Base-by-base conservation (phyloP, 768 basidiomycete species). In the Hemileccinum impolitum region DNA sequence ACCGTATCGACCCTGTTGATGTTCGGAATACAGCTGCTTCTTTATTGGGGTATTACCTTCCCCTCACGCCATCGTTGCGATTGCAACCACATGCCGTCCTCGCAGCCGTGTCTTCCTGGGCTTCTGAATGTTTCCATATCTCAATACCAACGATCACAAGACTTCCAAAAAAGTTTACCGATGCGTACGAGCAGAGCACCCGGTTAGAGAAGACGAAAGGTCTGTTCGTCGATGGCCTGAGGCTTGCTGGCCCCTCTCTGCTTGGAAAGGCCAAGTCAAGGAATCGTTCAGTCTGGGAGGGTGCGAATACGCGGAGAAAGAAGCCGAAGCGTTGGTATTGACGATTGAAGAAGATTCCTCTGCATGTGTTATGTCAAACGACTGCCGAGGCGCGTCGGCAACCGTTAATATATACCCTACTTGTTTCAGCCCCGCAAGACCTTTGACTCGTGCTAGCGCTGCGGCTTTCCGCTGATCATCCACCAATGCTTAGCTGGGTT, bases 41-140 rank as follows among this genome's bases (percentile, higher is more conserved):
- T 13, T 64, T 85, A 46, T 66, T 92, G 17, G 91, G 90, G 1
- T 91, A 82, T 70, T 91, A 90, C 68, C 57, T 81, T 31, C 66
- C 76, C 37, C 78, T 80, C 53, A 47, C 70, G 1, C 63, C 63
- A 6, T 74, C 81, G 37, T 58, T 91, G 40, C 72, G 80, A 25
- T 57, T 74, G 3, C 61, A 67, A 36, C 70, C 70, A 45, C 56
- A 62, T 7, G 72, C 69, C 32, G 65, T 88, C 45, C 52, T 87
- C 10, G 68, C 78, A 34, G 84, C 83, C 14, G 68, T 81, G 45
- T 78, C 80, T 64, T 69, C 73, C 31, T 91, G 89, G 87, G 66
- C 82, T 0, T 51, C 43, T 0, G 64, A 61, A 35, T 57, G 55
- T 30, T 66, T 62, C 30, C 35, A 44, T 31, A 46, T 63, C 41